Evolutionary conservation across 176 grass and related monocot genomes (phyloP).

Genomic region (Musa schizocarpa): DNA sequence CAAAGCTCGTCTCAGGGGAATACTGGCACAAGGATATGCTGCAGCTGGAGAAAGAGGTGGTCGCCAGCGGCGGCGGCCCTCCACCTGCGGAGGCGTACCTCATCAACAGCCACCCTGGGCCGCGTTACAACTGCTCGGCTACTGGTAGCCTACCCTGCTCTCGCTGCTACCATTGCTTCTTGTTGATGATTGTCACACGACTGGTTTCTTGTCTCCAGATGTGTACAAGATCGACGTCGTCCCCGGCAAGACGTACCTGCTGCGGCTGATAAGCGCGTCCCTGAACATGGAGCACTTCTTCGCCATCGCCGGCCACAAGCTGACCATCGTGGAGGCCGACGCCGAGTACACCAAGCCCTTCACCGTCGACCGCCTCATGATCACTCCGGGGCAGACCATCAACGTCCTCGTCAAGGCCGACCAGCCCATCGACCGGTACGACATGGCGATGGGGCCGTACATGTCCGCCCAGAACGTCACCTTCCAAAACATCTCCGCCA

Average conservation of each 20-base stretch:
- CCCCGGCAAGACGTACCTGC: constrained; percentile 51
- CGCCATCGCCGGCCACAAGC: constrained; percentile 60
- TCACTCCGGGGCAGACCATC: constrained; percentile 68
- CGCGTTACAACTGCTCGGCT: constrained; percentile 55
- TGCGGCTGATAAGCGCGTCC: constrained; percentile 70
- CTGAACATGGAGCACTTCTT: constrained; percentile 92
- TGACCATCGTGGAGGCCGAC: constrained; percentile 70
- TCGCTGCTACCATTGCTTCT: background rate
- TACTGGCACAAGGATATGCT: constrained; percentile 2
- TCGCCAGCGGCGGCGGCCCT: background rate
- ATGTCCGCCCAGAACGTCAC: constrained; percentile 40
- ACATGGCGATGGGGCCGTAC: constrained; percentile 56
- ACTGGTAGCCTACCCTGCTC: constrained; percentile 23
- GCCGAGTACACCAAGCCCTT: constrained; percentile 63
- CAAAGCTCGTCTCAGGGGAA: background rate
- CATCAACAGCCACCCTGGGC: constrained; percentile 31
- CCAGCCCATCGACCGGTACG: constrained; percentile 23
- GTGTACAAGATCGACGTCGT: constrained; percentile 62
- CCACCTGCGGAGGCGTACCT: background rate
- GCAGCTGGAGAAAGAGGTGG: background rate
- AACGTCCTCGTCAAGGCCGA: constrained; percentile 51
- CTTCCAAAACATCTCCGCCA: constrained; percentile 72
- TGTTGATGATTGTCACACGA: background rate
- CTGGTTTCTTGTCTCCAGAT: constrained; percentile 21
- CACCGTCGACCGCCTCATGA: constrained; percentile 33